Evolutionary conservation across 345 rosid genomes (phyloP), one percentile per base, ranked within the genome.

Genomic region (Pseudoturritis turrita): DNA sequence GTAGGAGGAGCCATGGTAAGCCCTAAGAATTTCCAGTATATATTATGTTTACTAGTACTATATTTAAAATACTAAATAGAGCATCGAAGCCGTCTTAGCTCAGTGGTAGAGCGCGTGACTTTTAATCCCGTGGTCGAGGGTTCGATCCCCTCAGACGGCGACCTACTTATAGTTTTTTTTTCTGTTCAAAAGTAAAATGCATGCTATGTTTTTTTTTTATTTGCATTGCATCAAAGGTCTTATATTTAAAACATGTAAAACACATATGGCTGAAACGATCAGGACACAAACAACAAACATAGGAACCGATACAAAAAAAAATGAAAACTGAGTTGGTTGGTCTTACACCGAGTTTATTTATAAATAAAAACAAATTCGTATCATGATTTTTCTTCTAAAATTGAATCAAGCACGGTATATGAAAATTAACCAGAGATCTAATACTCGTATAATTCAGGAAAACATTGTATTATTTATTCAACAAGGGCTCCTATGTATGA

Each of bases 401-500:
- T 22, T 39, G 58, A 12, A 21, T 19, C 5, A 4, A 62, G 7
- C 7, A 45, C 15, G 3, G 1, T 33, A 33, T 10, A 3, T 62
- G 51, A 18, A 65, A 51, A 10, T n/a, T 37, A 2, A 66, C 5
- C 3, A 53, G 39, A 49, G 41, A 25, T 22, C 49, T 59, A 49
- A 43, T 29, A 41, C 4, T 26, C 60, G 26, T 26, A 21, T 7
- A 40, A 52, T n/a, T 52, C 4, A 21, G 8, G 12, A 72, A 11
- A 64, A 35, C 22, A 55, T 6, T 22, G 71, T 63, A 56, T 11
- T 55, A 46, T 54, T 25, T 55, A 64, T 72, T 72, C n/a, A 33
- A 53, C 64, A 72, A 10, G 22, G 46, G 46, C 19, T 33, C 22
- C 36, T 62, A 52, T 61, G 76, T 81, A 87, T 3, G 74, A 29